Evolutionary conservation across 495 filamentous ascomycete species (phyloP), one percentile per base, ranked within the genome.

Genomic region (Penicillium cataractarum): DNA sequence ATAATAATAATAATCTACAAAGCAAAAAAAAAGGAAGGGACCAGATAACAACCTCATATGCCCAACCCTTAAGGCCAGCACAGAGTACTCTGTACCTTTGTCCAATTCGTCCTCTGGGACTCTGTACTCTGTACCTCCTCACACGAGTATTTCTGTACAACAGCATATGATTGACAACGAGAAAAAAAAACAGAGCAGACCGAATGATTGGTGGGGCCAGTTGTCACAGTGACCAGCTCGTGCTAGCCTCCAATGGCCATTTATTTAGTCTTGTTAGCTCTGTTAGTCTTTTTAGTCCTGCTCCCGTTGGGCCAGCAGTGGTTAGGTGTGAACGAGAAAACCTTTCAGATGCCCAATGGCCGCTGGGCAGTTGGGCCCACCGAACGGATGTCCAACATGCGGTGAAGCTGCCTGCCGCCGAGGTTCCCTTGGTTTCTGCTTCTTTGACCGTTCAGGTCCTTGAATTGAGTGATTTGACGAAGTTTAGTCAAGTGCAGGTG

Each of bases 211-310:
- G 65, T 64, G 66, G 66, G 54, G 58, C 62, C 46, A 55, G 65
- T 70, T 70, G 67, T 56, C 67, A 70, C 67, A 70, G 67, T 70
- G 61, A 70, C 61, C 67, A 66, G 44, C 57, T 66, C 60, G 52
- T 64, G 61, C 67, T 69, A 66, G 26, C 26, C 44, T 62, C 57
- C 15, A 48, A 59, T 46, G 39, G 42, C 42, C 42, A 46, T 46
- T 46, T 46, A 17, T 26, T 54, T 49, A 46, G 48, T n/a, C 26
- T 54, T 15, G 51, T 58, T 40, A 40, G 58, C 65, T 61, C 60
- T 35, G 59, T n/a, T 12, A 33, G n/a, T 22, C 19, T 21, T 19
- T 26, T 49, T 55, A 40, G 63, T 22, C 54, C 19, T 37, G 26
- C 12, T 27, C 40, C 10, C 19, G 42, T 46, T 46, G 42, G 42